phyloP scores from a whole-genome alignment of 1,139 yeast genomes.

The Kodamaea derodonti region DNA sequence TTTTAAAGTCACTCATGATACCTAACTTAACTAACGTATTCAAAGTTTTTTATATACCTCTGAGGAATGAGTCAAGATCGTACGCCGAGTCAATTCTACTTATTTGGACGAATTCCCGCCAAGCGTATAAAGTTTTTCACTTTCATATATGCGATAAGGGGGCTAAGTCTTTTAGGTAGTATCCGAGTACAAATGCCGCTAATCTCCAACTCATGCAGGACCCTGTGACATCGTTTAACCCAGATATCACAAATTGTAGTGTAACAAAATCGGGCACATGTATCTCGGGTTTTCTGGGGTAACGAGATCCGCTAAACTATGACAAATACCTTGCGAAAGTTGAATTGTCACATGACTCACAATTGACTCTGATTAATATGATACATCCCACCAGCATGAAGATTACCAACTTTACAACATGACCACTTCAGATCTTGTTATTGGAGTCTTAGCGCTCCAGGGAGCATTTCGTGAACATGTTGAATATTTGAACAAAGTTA shows the following conservation, averaged over 20 bases:
- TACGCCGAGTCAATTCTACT: neutral
- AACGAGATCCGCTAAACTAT: neutral
- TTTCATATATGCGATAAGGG: neutral
- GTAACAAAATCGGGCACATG: too few relatives aligned
- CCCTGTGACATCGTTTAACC: too few relatives aligned
- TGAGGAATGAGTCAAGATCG: too few relatives aligned
- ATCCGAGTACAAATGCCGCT: too few relatives aligned
- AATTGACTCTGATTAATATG: neutral
- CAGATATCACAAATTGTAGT: too few relatives aligned
- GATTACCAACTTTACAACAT: neutral
- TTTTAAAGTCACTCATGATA: conserved; percentile 51
- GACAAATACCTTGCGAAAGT: too few relatives aligned
- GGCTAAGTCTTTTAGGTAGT: neutral
- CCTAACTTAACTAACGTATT: too few relatives aligned
- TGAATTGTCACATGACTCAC: too few relatives aligned
- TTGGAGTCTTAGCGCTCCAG: conserved; percentile 77
- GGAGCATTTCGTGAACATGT: conserved; percentile 79
- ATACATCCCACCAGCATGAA: neutral
- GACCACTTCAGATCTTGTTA: conserved; percentile 13
- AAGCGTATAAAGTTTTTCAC: neutral
- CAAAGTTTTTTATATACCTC: too few relatives aligned
- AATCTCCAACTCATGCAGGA: too few relatives aligned
- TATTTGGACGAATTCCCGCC: neutral
- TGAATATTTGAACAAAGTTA: conserved; percentile 44
- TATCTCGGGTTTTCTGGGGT: neutral